phyloP scores from a whole-genome alignment of 805 yeast species.

The Maudiozyma pseudohumilis region DNA sequence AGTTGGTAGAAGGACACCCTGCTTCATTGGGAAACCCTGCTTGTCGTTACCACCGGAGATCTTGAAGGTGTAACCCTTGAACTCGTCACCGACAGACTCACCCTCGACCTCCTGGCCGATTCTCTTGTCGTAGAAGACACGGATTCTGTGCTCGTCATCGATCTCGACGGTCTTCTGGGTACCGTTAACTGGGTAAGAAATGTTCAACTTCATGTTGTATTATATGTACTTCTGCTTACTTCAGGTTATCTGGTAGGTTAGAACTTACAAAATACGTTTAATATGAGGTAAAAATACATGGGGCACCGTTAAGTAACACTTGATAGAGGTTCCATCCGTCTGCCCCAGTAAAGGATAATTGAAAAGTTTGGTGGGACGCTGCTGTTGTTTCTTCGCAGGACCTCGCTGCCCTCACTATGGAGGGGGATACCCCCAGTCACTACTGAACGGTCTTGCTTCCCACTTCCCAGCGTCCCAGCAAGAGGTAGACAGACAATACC shows the following conservation, averaged over 20 bases:
- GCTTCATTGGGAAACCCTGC: constrained; percentile 99
- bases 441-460: no score
- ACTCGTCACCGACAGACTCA: constrained; percentile 95
- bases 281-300: no score
- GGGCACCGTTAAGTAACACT: background rate
- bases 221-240: constrained; percentile 1
- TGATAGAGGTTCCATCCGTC: no score
- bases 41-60: constrained; percentile 99
- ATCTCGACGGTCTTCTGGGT: constrained; percentile 95
- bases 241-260: no score
- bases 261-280: no score
- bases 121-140: constrained; percentile 98
- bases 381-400: constrained; percentile 1
- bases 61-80: constrained; percentile 98
- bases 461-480: no score
- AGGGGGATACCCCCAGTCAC: no score
- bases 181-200: constrained; percentile 99
- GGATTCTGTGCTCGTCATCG: constrained; percentile 98
- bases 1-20: constrained; percentile 99
- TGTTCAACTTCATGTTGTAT: constrained; percentile 62
- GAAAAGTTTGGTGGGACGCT: background rate
- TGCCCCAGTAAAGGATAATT: background rate
- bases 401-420: background rate
- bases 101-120: constrained; percentile 99
- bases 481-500: no score